Base-by-base conservation (phyloP, 2,329 filamentous ascomycete species). In the Colletotrichum zoysiae region DNA sequence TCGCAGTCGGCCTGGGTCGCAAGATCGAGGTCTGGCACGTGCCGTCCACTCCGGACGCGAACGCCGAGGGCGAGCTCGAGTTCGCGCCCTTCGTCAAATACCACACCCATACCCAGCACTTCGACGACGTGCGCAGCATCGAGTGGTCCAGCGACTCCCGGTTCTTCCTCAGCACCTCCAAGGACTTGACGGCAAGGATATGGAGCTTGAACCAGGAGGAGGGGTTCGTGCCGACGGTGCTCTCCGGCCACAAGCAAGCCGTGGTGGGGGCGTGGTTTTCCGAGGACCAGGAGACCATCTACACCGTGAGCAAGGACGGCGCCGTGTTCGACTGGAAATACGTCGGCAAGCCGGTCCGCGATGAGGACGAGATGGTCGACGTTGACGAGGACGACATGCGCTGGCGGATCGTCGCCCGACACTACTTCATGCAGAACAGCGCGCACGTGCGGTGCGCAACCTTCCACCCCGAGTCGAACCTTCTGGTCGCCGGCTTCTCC, bases 221-320 rank as follows among this genome's bases (percentile, higher is more conserved):
- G 73, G 93, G 92, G 1, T 98, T 98, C 81, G 90, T 91, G 61
- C 95, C 95, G 0, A 99, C 96, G 1, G 94, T 95, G 20, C 84
- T 99, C 73, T 92, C 94, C 4, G 96, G 96, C 1, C 97, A 99
- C 82, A 91, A 95, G 79, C 95, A 98, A 81, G 92, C 89, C 20
- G 93, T 99, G 3, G 88, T 97, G 66, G 94, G 92, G n/a, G 95
- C 95, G n/a, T 99, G 95, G 91, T 99, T 99, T 79, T 97, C 95
- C 0, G 91, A 92, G 73, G 91, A 97, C 76, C 96, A 99, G 80
- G 97, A 99, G 83, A 94, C 90, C 60, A 97, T 99, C 65, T 99
- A 96, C 80, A 98, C 96, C 0, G 90, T 97, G 74, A 98, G 95
- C 82, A 97, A 97, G 81, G 97, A 99, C 81, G 97, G 96, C n/a